These are phyloP conservation scores for Citrullus colocynthis DNA, from an alignment of 306 rosid species.

Conservation along the genomic window DNA sequence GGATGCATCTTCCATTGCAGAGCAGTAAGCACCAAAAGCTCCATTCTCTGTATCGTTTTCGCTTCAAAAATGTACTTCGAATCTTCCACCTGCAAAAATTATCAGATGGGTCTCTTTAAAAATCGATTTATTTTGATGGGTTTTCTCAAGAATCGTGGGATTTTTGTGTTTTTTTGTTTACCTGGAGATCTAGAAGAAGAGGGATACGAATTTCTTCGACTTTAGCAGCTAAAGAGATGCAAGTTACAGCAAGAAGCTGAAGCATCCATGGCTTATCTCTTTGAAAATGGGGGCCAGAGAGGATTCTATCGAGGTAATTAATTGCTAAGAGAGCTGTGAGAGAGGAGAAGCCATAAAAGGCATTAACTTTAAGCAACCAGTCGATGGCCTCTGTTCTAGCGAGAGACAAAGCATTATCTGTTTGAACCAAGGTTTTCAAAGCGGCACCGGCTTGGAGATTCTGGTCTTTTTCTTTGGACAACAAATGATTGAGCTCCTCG, in stretches of 20 bases:
- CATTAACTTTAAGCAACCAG: slow-evolving; percentile 75
- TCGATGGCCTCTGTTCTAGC: slow-evolving; percentile 51
- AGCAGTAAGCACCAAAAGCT: slow-evolving; percentile 62
- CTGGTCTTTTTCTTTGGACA: slow-evolving; percentile 4
- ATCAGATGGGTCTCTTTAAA: background rate
- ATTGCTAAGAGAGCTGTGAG: slow-evolving; percentile 77
- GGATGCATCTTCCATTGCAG: slow-evolving; percentile 96
- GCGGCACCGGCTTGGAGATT: background rate
- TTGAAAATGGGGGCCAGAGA: slow-evolving; percentile 47
- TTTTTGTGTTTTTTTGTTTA: background rate
- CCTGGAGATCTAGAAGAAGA: slow-evolving; percentile 87
- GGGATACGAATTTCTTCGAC: slow-evolving; percentile 92
- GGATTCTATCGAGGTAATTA: slow-evolving; percentile 61
- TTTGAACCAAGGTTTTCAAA: background rate
- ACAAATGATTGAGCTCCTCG: background rate
- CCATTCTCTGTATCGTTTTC: slow-evolving; percentile 86
- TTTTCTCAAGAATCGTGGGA: background rate
- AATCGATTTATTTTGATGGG: background rate
- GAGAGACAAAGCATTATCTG: background rate
- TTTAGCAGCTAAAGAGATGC: slow-evolving; percentile 90
- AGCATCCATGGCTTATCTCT: slow-evolving; percentile 80
- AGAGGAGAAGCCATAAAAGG: slow-evolving; percentile 59
- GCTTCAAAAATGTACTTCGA: slow-evolving; percentile 56
- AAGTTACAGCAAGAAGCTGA: slow-evolving; percentile 78
- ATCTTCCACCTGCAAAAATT: slow-evolving; percentile 42